A percentile compares a stretch with the other conserved stretches of the same genome.
phyloP scores from a whole-genome alignment of 441 rosid species.

The Lagerstroemia fauriei region DNA sequence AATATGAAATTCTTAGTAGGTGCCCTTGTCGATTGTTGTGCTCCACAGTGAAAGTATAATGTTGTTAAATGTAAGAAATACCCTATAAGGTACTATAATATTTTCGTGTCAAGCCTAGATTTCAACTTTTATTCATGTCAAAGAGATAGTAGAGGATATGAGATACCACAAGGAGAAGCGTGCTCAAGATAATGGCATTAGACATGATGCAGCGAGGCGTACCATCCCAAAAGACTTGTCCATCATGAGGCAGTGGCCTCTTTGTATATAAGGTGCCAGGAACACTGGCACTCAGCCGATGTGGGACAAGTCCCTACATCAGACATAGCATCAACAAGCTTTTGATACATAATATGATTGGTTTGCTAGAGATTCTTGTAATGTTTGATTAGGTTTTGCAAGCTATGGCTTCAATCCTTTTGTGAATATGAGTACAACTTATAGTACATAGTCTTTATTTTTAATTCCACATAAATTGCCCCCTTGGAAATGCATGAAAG shows the following conservation, averaged over 20 bases:
- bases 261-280: too few relatives aligned
- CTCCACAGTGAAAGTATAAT: neutral
- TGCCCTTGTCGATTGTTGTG: neutral
- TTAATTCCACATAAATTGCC: neutral
- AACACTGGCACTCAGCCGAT: too few relatives aligned
- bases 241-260: too few relatives aligned
- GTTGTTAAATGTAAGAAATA: neutral
- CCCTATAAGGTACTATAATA: neutral
- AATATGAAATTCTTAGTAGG: neutral
- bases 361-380: neutral
- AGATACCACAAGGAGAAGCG: constrained; percentile 7
- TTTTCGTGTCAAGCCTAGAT: neutral
- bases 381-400: neutral
- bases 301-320: too few relatives aligned
- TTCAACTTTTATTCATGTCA: neutral
- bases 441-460: neutral
- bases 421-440: neutral
- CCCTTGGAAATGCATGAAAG: neutral
- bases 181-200: neutral
- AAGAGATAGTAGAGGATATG: neutral
- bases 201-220: constrained; percentile 1
- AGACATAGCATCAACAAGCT: too few relatives aligned
- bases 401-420: neutral
- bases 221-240: too few relatives aligned
- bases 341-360: neutral